These are phyloP conservation scores for Ammopiptanthus mongolicus DNA, from an alignment of 306 rosid genomes.

Conservation along the genomic window DNA sequence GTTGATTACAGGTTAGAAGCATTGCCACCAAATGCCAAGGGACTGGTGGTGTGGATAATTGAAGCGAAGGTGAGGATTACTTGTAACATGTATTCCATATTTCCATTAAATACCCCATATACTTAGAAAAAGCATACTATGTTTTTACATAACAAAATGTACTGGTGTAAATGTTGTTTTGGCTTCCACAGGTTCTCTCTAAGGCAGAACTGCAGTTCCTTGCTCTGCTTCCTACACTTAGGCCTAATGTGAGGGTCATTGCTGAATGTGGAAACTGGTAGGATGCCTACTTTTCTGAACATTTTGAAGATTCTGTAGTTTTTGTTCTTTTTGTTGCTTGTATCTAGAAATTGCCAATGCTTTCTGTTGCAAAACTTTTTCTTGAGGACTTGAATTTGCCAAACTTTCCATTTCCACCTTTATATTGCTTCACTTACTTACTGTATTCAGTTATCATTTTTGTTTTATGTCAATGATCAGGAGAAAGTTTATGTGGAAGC, in stretches of 20 bases:
- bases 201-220: constrained; percentile 92
- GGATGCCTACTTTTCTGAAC: not conserved
- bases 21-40: constrained; percentile 79
- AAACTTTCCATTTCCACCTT: not conserved
- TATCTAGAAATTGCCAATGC: not conserved
- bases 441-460: not conserved
- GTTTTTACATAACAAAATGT: not conserved
- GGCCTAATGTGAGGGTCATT: constrained; percentile 91
- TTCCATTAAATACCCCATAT: not conserved
- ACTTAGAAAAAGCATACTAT: not conserved
- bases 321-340: not conserved
- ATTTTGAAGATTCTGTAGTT: not conserved
- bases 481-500: constrained; percentile 89
- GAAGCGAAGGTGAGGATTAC: constrained; percentile 45
- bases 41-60: constrained; percentile 40
- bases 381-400: not conserved
- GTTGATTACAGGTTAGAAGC: constrained; percentile 90
- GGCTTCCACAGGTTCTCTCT: constrained; percentile 66
- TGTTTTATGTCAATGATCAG: constrained; percentile 30
- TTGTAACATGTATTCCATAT: not conserved
- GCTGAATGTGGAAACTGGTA: constrained; percentile 98
- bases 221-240: constrained; percentile 68
- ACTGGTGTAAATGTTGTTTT: not conserved
- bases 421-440: not conserved
- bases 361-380: not conserved